Percentiles rank a stretch among this genome's conserved stretches.
Evolutionary conservation across 176 grass and related monocot genomes (phyloP).

Genomic region (Poa annua): DNA sequence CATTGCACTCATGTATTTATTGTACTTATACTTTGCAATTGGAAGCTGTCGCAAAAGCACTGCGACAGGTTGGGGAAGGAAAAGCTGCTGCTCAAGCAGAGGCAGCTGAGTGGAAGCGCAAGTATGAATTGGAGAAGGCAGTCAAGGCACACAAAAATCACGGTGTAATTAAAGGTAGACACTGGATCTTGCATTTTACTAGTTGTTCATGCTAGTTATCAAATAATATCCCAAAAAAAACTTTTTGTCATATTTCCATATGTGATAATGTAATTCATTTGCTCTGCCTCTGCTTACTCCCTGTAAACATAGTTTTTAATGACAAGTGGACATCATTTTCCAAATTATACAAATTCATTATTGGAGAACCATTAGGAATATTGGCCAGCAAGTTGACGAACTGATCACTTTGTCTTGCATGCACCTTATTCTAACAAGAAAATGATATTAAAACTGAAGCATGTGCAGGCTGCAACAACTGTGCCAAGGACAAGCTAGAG

Average conservation of each 20-base stretch:
- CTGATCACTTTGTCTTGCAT: constrained; percentile 39
- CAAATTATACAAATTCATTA: constrained; percentile 23
- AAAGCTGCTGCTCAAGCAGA: constrained; percentile 89
- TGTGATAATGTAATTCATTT: neutral
- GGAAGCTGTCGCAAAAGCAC: constrained; percentile 85
- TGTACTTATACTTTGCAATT: constrained; percentile 45
- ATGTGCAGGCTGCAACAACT: constrained; percentile 51
- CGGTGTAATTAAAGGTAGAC: constrained; percentile 62
- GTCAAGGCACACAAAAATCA: constrained; percentile 57
- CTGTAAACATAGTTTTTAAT: no score
- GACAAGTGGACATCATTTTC: no score
- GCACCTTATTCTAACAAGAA: constrained; percentile 19
- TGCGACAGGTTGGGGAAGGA: constrained; percentile 82
- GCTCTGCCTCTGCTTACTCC: neutral
- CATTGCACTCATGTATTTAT: constrained; percentile 32
- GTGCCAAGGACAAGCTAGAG: constrained; percentile 44
- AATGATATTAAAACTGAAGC: constrained; percentile 35
- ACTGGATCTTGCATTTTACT: neutral
- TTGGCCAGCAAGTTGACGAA: constrained; percentile 39
- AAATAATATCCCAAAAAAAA: constrained; percentile 6
- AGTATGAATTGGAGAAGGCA: constrained; percentile 79
- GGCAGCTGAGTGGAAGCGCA: constrained; percentile 89
- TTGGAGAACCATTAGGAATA: constrained; percentile 38
- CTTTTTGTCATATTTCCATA: neutral
- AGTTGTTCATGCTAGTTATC: constrained; percentile 25